Evolutionary conservation across 495 filamentous ascomycete genomes (phyloP), one percentile per base, ranked within the genome.

Genomic region (Penicillium macrosclerotiorum): DNA sequence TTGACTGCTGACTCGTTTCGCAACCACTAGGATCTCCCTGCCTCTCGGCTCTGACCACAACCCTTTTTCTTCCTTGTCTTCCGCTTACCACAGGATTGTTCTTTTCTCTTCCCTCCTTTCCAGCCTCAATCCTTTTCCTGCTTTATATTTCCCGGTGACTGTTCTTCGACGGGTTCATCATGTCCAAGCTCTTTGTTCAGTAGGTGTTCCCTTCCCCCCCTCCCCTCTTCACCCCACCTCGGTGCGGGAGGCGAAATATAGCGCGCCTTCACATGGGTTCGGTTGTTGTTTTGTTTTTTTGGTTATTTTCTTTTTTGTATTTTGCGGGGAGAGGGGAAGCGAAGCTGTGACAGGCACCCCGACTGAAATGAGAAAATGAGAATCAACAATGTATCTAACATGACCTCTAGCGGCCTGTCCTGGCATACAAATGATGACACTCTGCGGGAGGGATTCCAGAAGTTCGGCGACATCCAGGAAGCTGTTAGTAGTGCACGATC

Each of bases 351-450:
- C n/a, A n/a, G n/a, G n/a, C n/a, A n/a, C n/a, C n/a, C n/a, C n/a
- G n/a, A n/a, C n/a, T n/a, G n/a, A n/a, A n/a, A n/a, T n/a, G n/a
- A 24, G 26, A 13, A 29, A 30, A 40, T 47, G 25, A n/a, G n/a
- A 34, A 29, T 33, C 47, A 24, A 25, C 13, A 49, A 17, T n/a
- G n/a, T n/a, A n/a, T n/a, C 37, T 50, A 33, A 31, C 7, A 43
- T 59, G 12, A 56, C 24, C 3, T 22, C 34, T 54, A 96, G 92
- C 58, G 92, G 92, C 77, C 90, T 97, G 52, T 89, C 92, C 51
- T 97, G 92, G 92, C 91, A 96, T 77, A 97, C 92, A 38, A 89
- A 91, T 64, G 92, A 97, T 68, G 62, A 63, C 3, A 86, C 87
- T 29, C 76, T 97, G 29, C 83, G 84, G 49, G 62, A 80, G 47